Base-by-base conservation (phyloP, 176 grass and related monocot species). In the Lolium rigidum region DNA sequence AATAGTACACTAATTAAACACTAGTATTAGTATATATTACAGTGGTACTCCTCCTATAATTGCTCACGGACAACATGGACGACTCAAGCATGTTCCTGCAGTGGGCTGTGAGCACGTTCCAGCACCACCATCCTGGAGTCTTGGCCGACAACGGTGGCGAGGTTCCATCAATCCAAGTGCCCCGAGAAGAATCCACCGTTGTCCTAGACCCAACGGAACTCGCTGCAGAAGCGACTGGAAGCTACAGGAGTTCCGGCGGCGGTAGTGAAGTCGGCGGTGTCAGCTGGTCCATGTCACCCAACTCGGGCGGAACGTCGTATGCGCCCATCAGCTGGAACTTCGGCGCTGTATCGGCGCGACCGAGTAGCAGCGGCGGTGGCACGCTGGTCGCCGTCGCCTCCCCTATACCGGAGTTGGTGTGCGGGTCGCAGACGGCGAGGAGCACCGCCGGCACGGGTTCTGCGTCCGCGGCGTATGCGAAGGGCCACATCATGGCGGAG, bases 401-500 rank as follows among this genome's bases (percentile, higher is more conserved):
- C 16, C 44, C 43, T 17, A n/a, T 44, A 16, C 44, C 67, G 47
- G 52, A 77, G 0, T 7, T 47, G 46, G 55, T 4, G 55, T 55
- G 20, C 79, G 56, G 57, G 20, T 76, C 50, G 1, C 62, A 16
- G 13, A 84, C 35, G 15, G 21, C 38, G 17, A 79, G 64, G 80
- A 73, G 80, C 47, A 5, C 56, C 74, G 88, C 64, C 58, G 43
- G 18, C 48, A 25, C 57, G 28, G 91, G 70, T 1, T 24, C 44
- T 76, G 69, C 3, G 25, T 26, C 43, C 61, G 43, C 35, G 66
- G 13, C 83, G 46, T 70, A 86, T 55, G 78, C 82, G 5, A 86
- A 87, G 38, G 89, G 92, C 26, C 94, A 96, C 69, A 84, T 93
- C 46, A 83, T 96, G 49, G 89, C 94, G 2, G 94, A 96, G 84